Percentiles rank a stretch among this genome's conserved stretches.
Conservation (phyloP, 805 yeast species). For the Spathaspora passalidarum region DNA sequence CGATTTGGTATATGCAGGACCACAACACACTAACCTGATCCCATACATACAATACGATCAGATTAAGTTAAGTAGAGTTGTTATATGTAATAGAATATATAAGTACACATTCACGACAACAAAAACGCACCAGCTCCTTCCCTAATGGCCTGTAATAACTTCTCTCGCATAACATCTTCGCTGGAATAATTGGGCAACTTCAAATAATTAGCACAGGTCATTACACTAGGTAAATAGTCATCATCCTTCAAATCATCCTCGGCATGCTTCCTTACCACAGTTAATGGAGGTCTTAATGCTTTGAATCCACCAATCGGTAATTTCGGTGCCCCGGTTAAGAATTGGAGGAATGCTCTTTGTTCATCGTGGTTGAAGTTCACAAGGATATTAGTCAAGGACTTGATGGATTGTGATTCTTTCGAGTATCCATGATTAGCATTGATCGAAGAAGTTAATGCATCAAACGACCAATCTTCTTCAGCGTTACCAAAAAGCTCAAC, state of each 20-base stretch:
- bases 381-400: constrained; percentile 60
- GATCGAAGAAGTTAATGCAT: constrained; percentile 56
- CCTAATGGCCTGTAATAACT: constrained; percentile 66
- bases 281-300: constrained; percentile 73
- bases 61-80: no score
- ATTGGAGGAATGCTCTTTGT: constrained; percentile 74
- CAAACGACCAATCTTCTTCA: constrained; percentile 82
- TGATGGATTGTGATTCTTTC: constrained; percentile 62
- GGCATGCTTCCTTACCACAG: constrained; percentile 81
- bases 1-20: background rate
- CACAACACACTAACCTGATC: no score
- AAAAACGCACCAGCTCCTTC: constrained; percentile 91
- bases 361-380: constrained; percentile 50
- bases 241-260: constrained; percentile 70
- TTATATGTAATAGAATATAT: no score
- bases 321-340: constrained; percentile 89
- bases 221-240: constrained; percentile 89
- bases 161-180: constrained; percentile 53
- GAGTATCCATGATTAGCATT: constrained; percentile 90
- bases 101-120: constrained; percentile 48
- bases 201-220: constrained; percentile 96
- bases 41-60: no score
- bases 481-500: constrained; percentile 69
- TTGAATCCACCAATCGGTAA: constrained; percentile 93
- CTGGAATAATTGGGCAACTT: constrained; percentile 82